phyloP scores from a whole-genome alignment of 2,329 filamentous ascomycete genomes.

The Thelonectria rubi region DNA sequence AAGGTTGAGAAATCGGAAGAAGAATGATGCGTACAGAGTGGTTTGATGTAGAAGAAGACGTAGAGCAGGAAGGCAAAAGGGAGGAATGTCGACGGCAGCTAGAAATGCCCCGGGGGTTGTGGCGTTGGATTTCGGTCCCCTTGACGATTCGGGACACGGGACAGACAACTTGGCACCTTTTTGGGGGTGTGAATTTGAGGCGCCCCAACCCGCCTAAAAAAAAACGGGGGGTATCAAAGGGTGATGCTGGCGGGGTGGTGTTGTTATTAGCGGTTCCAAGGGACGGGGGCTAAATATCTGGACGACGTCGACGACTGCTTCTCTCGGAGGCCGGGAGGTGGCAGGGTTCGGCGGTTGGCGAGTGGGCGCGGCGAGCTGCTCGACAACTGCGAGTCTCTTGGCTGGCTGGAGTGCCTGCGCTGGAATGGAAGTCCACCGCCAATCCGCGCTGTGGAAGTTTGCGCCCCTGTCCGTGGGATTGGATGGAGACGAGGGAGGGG shows the following conservation, averaged over 20 bases:
- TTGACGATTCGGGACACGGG: slow-evolving; percentile 31
- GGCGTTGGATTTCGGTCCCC: slow-evolving; percentile 36
- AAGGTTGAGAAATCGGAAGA: slow-evolving; percentile 23
- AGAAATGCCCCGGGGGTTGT: slow-evolving; percentile 37
- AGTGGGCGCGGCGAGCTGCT: neutral
- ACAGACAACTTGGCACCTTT: slow-evolving; percentile 10
- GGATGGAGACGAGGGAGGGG: neutral
- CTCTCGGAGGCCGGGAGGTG: slow-evolving; percentile 7
- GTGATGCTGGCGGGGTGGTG: slow-evolving; percentile 25
- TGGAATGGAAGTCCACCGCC: slow-evolving; percentile 16
- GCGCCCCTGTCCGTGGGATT: slow-evolving; percentile 2
- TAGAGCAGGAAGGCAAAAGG: slow-evolving; percentile 33
- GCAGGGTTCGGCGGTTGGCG: slow-evolving; percentile 3
- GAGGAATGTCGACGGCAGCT: slow-evolving; percentile 39
- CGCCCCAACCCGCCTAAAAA: slow-evolving; percentile 19
- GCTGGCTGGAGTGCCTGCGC: slow-evolving; percentile 5
- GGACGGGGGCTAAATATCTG: neutral
- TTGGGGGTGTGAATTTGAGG: slow-evolving; percentile 19
- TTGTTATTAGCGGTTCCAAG: slow-evolving; percentile 5
- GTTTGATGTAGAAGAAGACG: slow-evolving; percentile 26
- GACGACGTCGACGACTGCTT: too few relatives aligned
- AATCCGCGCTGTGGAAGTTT: slow-evolving; percentile 10
- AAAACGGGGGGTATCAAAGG: slow-evolving; percentile 17
- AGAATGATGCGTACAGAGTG: slow-evolving; percentile 29
- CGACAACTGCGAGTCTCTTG: slow-evolving; percentile 8